Base-by-base conservation (phyloP, 345 rosid species). In the Syzygium oleosum region DNA sequence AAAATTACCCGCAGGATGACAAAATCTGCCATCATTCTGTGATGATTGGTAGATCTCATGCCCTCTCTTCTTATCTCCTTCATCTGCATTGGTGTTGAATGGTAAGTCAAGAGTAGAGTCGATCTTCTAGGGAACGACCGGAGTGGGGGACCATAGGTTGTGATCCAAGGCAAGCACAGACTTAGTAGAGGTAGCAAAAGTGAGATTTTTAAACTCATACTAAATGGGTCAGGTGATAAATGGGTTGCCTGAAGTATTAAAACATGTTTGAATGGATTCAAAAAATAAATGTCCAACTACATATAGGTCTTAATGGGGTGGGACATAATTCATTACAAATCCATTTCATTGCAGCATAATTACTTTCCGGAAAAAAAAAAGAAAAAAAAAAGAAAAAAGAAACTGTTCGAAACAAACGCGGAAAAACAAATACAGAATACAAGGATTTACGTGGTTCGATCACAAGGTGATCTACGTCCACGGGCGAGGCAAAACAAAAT, bases 31-130 rank as follows among this genome's bases (percentile, higher is more conserved):
- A 92, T 93, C 90, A 92, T 93, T 88, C 63, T 89, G 84, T 43
- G 87, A 93, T 91, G 92, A 93, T 93, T 91, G 89, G 93, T 85
- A 84, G 89, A 91, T 93, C 15, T 91, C 49, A 34, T 34, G 34
- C 80, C 46, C 80, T 38, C 83, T 68, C 80, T 34, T 73, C 49
- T 73, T 73, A 73, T 73, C 83, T 89, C 25, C 88, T 29, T 89
- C 8, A 22, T 34, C 85, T 15, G 27, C 61, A 52, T 84, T 85
- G 52, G 49, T 9, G 80, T 73, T 34, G 46, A 34, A 34, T 17
- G 80, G 13, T 41, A 9, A 68, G 80, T 38, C 80, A 5, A 73
- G 80, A 73, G 80, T 9, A 55, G 58, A 22, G 59, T 55, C 4
- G 59, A 55, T 55, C 59, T 55, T 55, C 59, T 22, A 55, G 58